These are phyloP conservation scores for Butyriboletus loyo DNA, from an alignment of 768 basidiomycete species.

Conservation along the genomic window DNA sequence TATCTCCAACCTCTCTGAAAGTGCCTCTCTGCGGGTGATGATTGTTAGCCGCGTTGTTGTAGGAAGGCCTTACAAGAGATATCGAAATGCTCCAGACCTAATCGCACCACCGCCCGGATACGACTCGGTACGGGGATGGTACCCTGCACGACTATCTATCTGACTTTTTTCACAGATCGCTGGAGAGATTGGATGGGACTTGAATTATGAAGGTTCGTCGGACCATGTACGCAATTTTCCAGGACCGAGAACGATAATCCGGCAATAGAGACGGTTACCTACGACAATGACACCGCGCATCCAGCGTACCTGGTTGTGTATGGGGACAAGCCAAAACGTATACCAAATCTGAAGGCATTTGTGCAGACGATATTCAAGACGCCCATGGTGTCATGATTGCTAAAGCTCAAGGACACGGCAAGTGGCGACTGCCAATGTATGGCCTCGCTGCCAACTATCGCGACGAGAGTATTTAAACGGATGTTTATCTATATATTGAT, in stretches of 20 bases:
- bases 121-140: slow-evolving; percentile 48
- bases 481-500: slow-evolving; percentile 7
- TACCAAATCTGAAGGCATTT: slow-evolving; percentile 24
- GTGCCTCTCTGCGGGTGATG: slow-evolving; percentile 46
- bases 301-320: slow-evolving; percentile 68
- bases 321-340: slow-evolving; percentile 31
- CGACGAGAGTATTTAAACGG: slow-evolving; percentile 7
- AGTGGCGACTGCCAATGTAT: neutral
- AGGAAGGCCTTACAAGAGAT: slow-evolving; percentile 52
- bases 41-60: slow-evolving; percentile 63
- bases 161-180: slow-evolving; percentile 40
- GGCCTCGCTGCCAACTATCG: no score
- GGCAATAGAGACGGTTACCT: slow-evolving; percentile 61
- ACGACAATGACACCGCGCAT: slow-evolving; percentile 62
- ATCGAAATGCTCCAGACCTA: slow-evolving; percentile 46
- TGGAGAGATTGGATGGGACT: slow-evolving; percentile 59
- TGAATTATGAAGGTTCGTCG: slow-evolving; percentile 53
- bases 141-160: neutral
- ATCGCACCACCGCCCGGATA: slow-evolving; percentile 53
- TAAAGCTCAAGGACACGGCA: neutral
- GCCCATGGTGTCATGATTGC: slow-evolving; percentile 25
- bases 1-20: slow-evolving; percentile 39
- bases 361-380: slow-evolving; percentile 31
- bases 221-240: neutral
- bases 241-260: neutral